phyloP scores from a whole-genome alignment of 768 basidiomycete genomes.

The Vararia minispora region DNA sequence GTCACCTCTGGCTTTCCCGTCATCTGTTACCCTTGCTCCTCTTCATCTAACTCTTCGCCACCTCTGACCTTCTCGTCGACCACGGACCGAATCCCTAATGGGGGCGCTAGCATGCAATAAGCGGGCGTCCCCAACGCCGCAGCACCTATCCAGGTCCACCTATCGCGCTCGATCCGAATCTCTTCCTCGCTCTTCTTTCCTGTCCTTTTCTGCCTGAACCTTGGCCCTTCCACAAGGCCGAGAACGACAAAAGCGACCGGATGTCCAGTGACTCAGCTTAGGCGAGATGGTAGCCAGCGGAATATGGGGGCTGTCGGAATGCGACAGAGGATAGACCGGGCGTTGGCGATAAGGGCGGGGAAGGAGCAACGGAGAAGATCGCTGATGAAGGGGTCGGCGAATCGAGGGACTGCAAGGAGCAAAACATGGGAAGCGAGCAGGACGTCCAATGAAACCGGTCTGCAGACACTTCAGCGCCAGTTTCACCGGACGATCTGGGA shows the following conservation, averaged over 20 bases:
- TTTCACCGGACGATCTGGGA: background rate
- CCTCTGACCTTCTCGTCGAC: too few relatives aligned
- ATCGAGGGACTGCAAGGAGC: constrained; percentile 44
- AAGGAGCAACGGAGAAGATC: constrained; percentile 44
- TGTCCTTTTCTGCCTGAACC: constrained; percentile 13
- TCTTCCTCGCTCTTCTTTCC: constrained; percentile 29
- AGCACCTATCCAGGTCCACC: constrained; percentile 42
- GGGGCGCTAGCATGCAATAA: constrained; percentile 22
- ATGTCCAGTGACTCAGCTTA: too few relatives aligned
- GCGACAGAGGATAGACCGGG: constrained; percentile 34
- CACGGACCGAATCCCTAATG: too few relatives aligned
- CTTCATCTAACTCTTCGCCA: too few relatives aligned
- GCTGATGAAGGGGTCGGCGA: constrained; percentile 49
- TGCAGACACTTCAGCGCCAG: constrained; percentile 18
- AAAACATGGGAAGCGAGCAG: constrained; percentile 59
- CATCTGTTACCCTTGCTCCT: too few relatives aligned
- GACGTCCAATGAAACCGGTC: constrained; percentile 54
- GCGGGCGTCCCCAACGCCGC: constrained; percentile 29
- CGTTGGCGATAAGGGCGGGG: constrained; percentile 46
- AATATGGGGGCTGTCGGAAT: constrained; percentile 14
- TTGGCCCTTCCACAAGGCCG: constrained; percentile 18
- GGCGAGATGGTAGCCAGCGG: constrained; percentile 28
- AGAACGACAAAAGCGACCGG: constrained; percentile 9
- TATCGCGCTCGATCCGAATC: constrained; percentile 32
- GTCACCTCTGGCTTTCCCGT: too few relatives aligned